Base-by-base conservation (phyloP, 306 rosid species). In the Acacia acuminata region DNA sequence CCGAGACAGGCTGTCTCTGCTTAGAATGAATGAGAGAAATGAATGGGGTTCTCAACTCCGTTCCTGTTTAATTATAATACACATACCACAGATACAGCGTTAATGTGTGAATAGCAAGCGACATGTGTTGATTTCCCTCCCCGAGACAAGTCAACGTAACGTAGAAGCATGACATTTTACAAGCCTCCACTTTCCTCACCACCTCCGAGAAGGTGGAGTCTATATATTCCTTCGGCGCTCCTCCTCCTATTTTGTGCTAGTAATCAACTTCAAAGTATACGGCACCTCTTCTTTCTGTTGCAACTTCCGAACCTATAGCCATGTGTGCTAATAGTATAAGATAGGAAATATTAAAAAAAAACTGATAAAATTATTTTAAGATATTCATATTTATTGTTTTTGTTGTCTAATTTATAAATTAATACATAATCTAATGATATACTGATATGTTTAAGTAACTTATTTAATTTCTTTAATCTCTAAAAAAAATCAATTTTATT, bases 391-490 rank as follows among this genome's bases (percentile, higher is more conserved):
- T 36, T 5, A 5, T 36, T 36, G n/a, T 36, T 36, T 30, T 30
- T 30, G 2, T 30, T 30, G 32, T 2, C 2, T 30, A 30, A 30
- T 30, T 30, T 30, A 30, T 30, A 30, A 34, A 34, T 5, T 34
- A 5, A 34, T 34, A 4, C 0, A 4, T 34, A 34, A 34, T 34
- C 5, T 34, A 4, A 34, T 34, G 38, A 34, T 34, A 34, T 4
- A 34, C 0, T 34, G 6, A 3, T 34, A 4, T 34, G 38, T 3
- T 34, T 36, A 36, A 36, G 1, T 36, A 36, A 36, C 7, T 36
- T 36, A 36, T 36, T 36, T 36, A 36, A 0, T 0, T 36, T 36
- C 4, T 0, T 36, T 36, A 0, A 36, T 36, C 0, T 36, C 0
- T 36, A 36, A 36, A 36, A 5, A 34, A 5, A 5, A 0, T 36